Base-by-base conservation (phyloP, 2,329 filamentous ascomycete species). In the Macrophomina tecta region DNA sequence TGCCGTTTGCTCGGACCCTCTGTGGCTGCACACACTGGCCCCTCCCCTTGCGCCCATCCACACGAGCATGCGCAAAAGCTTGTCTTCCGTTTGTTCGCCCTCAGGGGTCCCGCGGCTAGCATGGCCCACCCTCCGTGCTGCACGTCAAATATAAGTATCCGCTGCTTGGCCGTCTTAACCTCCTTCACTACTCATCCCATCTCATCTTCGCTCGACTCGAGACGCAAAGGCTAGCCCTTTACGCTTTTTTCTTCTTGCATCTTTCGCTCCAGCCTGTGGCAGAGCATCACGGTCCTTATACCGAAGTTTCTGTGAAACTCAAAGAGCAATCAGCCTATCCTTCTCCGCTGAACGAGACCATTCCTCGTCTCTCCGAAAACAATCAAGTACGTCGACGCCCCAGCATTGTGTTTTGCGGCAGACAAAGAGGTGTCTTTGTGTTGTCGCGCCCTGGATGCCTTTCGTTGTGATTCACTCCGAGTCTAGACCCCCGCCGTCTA, bases 241-340 rank as follows among this genome's bases (percentile, higher is more conserved):
- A 18, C 14, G 7, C 46, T 66, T 61, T 51, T 18, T 66, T 60
- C 58, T n/a, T 66, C 62, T 56, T 55, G 42, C 11, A 45, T 56
- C 11, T 18, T 51, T 66, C 48, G 65, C 32, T 67, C 56, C 11
- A 28, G 65, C 65, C 65, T 67, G 65, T 32, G 65, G 65, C 65
- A 30, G 65, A 67, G 32, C 65, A 60, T 51, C 42, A 64, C 56
- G 8, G 36, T 67, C 65, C 65, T 67, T 67, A 28, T 23, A 60
- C 36, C 55, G 16, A 32, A n/a, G 58, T 28, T 51, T 48, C 55
- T 58, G 64, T 66, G 53, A 66, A 60, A 18, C 32, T 55, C 45
- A 30, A 30, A 55, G 53, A 66, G 53, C 56, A 49, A 36, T 55
- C n/a, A 48, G 30, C 51, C 36, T 12, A 46, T 60, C 64, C 28